phyloP scores from a whole-genome alignment of 176 grass and related monocot species.

The Miscanthus lutarioriparius region DNA sequence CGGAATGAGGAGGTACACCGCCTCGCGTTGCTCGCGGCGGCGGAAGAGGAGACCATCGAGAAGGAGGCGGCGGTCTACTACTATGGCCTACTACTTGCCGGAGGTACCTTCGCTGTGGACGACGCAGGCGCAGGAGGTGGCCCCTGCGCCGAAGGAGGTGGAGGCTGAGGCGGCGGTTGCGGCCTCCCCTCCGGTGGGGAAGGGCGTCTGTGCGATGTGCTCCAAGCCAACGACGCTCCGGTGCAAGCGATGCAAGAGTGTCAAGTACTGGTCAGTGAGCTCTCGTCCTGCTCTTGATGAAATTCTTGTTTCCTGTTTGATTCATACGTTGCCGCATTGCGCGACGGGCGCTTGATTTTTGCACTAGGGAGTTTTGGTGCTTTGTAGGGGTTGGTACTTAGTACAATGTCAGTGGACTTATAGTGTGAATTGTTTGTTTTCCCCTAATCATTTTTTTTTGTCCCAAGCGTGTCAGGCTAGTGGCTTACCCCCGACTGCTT shows the following conservation, averaged over 20 bases:
- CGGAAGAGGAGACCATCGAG: slow-evolving; percentile 53
- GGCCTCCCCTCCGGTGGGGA: background rate
- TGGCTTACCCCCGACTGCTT: background rate
- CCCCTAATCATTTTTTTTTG: slow-evolving; percentile 20
- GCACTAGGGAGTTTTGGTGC: background rate
- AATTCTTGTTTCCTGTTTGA: background rate
- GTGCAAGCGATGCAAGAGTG: slow-evolving; percentile 79
- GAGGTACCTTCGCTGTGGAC: background rate
- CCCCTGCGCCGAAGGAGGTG: slow-evolving; percentile 13
- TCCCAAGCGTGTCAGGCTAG: background rate
- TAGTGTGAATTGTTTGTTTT: background rate
- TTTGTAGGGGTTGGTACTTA: background rate
- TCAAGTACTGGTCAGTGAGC: slow-evolving; percentile 75
- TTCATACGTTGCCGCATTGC: slow-evolving; percentile 30
- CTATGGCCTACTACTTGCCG: slow-evolving; percentile 11
- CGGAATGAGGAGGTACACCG: slow-evolving; percentile 62
- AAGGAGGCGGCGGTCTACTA: slow-evolving; percentile 40
- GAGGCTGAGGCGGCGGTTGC: background rate
- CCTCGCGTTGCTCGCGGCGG: slow-evolving; percentile 51
- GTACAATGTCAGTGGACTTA: background rate
- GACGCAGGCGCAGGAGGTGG: background rate
- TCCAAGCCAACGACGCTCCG: slow-evolving; percentile 49
- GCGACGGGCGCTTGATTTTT: background rate
- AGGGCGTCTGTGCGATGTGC: slow-evolving; percentile 60
- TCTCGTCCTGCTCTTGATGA: background rate